Evolutionary conservation across 495 filamentous ascomycete species (phyloP).

Genomic region (Penicillium canescens): DNA sequence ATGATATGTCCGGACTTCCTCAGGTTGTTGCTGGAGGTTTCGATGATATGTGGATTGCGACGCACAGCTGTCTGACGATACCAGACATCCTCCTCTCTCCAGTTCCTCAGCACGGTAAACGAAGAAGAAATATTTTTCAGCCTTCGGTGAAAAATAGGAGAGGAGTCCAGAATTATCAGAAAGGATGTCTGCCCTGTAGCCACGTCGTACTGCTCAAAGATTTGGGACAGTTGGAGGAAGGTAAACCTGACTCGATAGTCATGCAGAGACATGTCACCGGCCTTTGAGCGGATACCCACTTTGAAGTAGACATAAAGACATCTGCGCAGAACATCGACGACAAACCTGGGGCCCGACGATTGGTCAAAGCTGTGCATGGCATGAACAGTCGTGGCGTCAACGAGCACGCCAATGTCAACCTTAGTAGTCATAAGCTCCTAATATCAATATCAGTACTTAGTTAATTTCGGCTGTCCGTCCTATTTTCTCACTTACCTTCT

Average conservation of each 20-base stretch:
- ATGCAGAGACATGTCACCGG: constrained; percentile 10
- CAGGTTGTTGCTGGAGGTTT: constrained; percentile 52
- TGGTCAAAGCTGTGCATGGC: constrained; percentile 29
- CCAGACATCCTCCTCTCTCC: constrained; percentile 73
- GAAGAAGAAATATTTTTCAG: constrained; percentile 36
- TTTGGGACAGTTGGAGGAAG: constrained; percentile 59
- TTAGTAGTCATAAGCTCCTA: constrained; percentile 31
- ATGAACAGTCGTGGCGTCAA: constrained; percentile 27
- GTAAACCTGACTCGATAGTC: constrained; percentile 59
- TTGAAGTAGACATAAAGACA: constrained; percentile 32
- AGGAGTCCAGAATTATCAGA: constrained; percentile 60
- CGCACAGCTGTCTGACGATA: constrained; percentile 71
- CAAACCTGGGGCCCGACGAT: constrained; percentile 8
- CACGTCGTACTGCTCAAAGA: constrained; percentile 47
- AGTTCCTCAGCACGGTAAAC: constrained; percentile 46
- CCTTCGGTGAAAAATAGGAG: constrained; percentile 66
- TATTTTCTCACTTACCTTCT: constrained; percentile 29
- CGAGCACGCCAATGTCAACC: constrained; percentile 34
- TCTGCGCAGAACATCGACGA: constrained; percentile 29
- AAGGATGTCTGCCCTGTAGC: constrained; percentile 40
- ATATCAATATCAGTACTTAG: neutral
- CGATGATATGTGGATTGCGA: constrained; percentile 36
- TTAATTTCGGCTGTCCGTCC: neutral
- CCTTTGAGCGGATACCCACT: constrained; percentile 2
- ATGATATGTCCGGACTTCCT: constrained; percentile 59